Base-by-base conservation (phyloP, 2,329 filamentous ascomycete genomes). In the Rutstroemia sydowiana region DNA sequence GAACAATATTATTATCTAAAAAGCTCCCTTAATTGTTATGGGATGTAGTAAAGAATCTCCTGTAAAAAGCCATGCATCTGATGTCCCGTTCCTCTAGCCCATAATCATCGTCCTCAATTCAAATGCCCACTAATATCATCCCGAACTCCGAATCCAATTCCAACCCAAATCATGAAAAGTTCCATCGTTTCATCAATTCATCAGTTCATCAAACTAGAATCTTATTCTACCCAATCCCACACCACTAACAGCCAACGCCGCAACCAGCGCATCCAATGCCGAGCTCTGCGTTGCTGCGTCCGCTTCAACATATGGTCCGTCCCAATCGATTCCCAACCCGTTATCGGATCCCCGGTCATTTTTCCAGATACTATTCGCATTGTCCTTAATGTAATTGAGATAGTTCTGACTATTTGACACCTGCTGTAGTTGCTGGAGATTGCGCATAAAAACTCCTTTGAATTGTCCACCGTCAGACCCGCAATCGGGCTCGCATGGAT, bases 401-500 rank as follows among this genome's bases (percentile, higher is more conserved):
- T 81, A 83, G 4, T 64, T 63, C 3, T 71, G 63, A 26, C 77
- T 68, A 0, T 78, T 76, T 1, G 74, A 74, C 2, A 68, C 76
- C 1, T 45, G 51, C 13, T 65, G 62, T 20, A 88, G 67, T 44
- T 76, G 73, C 41, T 74, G 72, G 14, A 88, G 67, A 62, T 87
- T 87, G 21, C 83, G 75, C 45, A 81, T 73, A 59, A 88, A 87
- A 28, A 88, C 72, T 3, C 85, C 85, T 67, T 89, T 89, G 74
- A 89, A 89, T 59, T 87, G 81, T 23, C 77, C 72, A 1, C 73
- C 78, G 55, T 82, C 77, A n/a, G 62, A 66, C 3, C 62, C 63
- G 26, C 63, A 65, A 5, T 74, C 73, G 1, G 62, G 61, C 59
- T 82, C 79, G 57, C 79, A 82, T 7, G 64, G 57, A 51, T 82